Conservation (phyloP, 148 eudicot genomes). For the Euryodendron excelsum region DNA sequence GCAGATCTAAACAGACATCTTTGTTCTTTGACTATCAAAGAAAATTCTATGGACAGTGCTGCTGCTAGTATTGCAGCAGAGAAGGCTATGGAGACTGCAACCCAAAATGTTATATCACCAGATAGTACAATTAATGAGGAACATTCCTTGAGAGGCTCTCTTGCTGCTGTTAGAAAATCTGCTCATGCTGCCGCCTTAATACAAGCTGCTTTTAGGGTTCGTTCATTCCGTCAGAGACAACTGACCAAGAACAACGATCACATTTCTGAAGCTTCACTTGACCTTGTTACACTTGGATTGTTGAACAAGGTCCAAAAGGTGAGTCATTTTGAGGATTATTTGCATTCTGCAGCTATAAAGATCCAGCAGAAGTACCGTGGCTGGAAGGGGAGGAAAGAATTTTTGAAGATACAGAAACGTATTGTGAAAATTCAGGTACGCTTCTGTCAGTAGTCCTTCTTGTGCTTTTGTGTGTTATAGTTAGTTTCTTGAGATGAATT, state of each 20-base stretch:
- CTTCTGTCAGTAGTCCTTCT: not conserved
- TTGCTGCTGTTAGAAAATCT: slow-evolving; percentile 63
- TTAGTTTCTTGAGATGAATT: not conserved
- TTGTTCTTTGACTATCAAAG: slow-evolving; percentile 40
- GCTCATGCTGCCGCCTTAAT: slow-evolving; percentile 71
- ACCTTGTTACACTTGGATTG: slow-evolving; percentile 45
- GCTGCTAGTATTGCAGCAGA: slow-evolving; percentile 25
- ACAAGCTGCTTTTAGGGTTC: slow-evolving; percentile 63
- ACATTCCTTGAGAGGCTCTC: slow-evolving; percentile 50
- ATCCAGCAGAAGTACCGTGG: slow-evolving; percentile 74
- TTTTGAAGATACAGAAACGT: slow-evolving; percentile 47
- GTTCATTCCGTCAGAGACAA: slow-evolving; percentile 56
- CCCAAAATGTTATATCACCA: slow-evolving; percentile 29
- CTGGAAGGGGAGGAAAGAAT: slow-evolving; percentile 60
- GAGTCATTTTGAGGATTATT: slow-evolving; percentile 33
- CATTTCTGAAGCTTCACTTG: slow-evolving; percentile 39
- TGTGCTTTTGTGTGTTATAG: not conserved
- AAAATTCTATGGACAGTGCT: slow-evolving; percentile 26
- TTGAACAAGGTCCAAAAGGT: slow-evolving; percentile 46
- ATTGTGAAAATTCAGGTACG: slow-evolving; percentile 68
- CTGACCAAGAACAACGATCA: slow-evolving; percentile 26
- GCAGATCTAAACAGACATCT: slow-evolving; percentile 55
- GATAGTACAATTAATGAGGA: slow-evolving; percentile 43
- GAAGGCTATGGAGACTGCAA: slow-evolving; percentile 34
- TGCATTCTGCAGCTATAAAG: slow-evolving; percentile 54